A percentile compares a stretch with the other conserved stretches of the same genome.
These are phyloP conservation scores for Funneliformis mosseae DNA, from an alignment of 192 early-diverging fungal genomes.

Conservation along the genomic window DNA sequence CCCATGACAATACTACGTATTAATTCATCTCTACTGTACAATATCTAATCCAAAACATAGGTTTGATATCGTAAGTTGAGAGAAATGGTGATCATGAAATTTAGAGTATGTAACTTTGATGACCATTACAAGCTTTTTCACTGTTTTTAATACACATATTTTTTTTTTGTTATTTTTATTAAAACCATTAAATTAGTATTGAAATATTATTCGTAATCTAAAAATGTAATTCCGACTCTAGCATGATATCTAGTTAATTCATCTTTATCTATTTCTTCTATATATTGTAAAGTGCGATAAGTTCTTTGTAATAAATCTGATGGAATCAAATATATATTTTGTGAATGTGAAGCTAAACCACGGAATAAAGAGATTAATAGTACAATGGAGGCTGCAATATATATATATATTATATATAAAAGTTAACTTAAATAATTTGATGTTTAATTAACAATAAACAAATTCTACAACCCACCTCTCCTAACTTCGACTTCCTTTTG, in stretches of 20 bases:
- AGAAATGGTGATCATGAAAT: no score
- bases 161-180: no score
- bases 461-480: constrained; percentile 46
- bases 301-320: constrained; percentile 57
- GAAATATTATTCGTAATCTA: no score
- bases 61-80: no score
- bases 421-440: not conserved
- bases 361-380: constrained; percentile 70
- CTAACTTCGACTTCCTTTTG: constrained; percentile 65
- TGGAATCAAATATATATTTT: constrained; percentile 59
- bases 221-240: constrained; percentile 55
- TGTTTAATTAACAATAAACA: not conserved
- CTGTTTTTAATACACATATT: no score
- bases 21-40: no score
- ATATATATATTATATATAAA: not conserved
- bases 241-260: constrained; percentile 73
- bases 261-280: constrained; percentile 71
- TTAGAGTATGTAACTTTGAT: no score
- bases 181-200: no score
- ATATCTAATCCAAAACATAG: no score
- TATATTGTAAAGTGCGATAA: constrained; percentile 59
- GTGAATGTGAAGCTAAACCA: constrained; percentile 56
- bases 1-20: no score
- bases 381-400: constrained; percentile 66
- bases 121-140: no score